Conservation (phyloP, 2,329 filamentous ascomycete genomes). For the Raffaelea arxii region DNA sequence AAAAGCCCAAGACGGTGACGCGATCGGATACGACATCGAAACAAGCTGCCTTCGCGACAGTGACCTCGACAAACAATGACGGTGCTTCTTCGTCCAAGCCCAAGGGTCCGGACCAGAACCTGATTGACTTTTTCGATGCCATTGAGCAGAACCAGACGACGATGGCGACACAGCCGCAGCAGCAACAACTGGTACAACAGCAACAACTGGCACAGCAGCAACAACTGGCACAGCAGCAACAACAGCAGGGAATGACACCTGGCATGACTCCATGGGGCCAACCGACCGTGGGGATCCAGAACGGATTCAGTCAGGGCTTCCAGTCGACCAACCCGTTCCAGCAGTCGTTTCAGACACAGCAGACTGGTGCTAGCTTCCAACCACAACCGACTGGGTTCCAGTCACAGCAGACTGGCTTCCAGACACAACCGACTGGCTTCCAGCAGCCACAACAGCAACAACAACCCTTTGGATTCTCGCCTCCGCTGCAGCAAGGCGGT, state of each 20-base stretch:
- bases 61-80: slow-evolving; percentile 17
- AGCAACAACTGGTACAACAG: background rate
- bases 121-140: slow-evolving; percentile 91
- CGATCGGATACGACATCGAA: slow-evolving; percentile 31
- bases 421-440: too few species aligned
- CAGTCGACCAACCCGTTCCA: slow-evolving; percentile 33
- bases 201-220: background rate
- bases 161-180: slow-evolving; percentile 39
- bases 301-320: too few species aligned
- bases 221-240: slow-evolving; percentile 24
- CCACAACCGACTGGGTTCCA: too few species aligned
- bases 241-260: too few species aligned
- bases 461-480: too few species aligned
- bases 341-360: too few species aligned
- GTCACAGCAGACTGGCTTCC: too few species aligned
- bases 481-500: slow-evolving; percentile 37
- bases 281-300: too few species aligned
- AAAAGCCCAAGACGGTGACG: slow-evolving; percentile 17
- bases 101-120: slow-evolving; percentile 62
- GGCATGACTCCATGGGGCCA: too few species aligned
- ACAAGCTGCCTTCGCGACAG: too few species aligned
- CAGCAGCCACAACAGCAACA: slow-evolving; percentile 4
- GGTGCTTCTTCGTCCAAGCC: slow-evolving; percentile 36
- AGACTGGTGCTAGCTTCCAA: slow-evolving; percentile 22
- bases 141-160: slow-evolving; percentile 82